phyloP scores from a whole-genome alignment of 2,329 filamentous ascomycete species.

The Colletotrichum somersetense region DNA sequence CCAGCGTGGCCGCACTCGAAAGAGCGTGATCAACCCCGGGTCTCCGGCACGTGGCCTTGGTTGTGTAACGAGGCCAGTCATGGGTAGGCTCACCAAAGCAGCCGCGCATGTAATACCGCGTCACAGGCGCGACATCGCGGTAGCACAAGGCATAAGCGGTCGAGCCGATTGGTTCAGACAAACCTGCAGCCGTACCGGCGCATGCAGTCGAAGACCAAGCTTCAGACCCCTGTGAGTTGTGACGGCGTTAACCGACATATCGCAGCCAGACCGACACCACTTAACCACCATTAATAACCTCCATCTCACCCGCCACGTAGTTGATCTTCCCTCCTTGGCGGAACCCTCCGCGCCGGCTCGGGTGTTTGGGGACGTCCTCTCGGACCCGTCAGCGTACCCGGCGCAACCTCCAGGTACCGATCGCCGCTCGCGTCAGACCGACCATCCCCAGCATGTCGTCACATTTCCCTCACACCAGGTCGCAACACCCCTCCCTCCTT shows the following conservation, averaged over 20 bases:
- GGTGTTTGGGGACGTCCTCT: neutral
- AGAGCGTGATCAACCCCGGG: neutral
- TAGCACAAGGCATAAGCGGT: neutral
- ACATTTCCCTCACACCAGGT: neutral
- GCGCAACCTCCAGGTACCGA: neutral
- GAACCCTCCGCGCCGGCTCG: neutral
- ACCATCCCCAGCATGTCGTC: constrained; percentile 24
- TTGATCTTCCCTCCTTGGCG: neutral
- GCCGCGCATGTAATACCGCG: constrained; percentile 1
- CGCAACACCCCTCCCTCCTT: neutral
- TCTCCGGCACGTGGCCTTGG: neutral
- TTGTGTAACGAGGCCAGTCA: neutral
- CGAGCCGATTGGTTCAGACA: neutral
- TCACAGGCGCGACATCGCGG: neutral
- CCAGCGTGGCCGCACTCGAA: no score
- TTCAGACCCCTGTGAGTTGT: neutral
- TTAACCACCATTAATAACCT: neutral
- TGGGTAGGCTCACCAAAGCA: neutral
- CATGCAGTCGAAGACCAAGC: neutral
- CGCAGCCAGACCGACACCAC: neutral
- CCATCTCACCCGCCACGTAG: neutral
- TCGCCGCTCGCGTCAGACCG: constrained; percentile 20
- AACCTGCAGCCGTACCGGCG: neutral
- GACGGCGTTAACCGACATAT: neutral
- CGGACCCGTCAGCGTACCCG: neutral